A percentile compares a stretch with the other conserved stretches of the same genome.
Evolutionary conservation across 257 asterid genomes (phyloP).

Genomic region (Solanum virginianum): DNA sequence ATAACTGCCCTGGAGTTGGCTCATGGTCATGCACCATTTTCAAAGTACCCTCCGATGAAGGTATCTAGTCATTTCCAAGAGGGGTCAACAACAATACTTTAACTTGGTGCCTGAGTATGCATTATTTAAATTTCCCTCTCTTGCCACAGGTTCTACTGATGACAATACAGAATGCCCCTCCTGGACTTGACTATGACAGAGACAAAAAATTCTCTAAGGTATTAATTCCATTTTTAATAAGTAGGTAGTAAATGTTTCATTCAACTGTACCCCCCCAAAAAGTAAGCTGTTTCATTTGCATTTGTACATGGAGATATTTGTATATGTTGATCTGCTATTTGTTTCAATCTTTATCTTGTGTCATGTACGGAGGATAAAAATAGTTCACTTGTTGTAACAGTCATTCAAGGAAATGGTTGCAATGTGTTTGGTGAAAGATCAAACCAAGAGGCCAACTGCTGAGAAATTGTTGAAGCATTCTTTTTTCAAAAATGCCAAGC

Average conservation of each 20-base stretch:
- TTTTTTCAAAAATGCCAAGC: conserved; percentile 82
- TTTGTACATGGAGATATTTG: neutral
- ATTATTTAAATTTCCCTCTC: neutral
- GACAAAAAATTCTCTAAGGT: conserved; percentile 98
- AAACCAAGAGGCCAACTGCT: conserved; percentile 94
- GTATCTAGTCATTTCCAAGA: conserved; percentile 21
- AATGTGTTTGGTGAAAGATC: conserved; percentile 99
- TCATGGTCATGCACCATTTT: conserved; percentile 99
- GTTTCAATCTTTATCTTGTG: neutral
- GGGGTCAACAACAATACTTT: neutral
- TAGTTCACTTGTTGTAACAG: conserved; percentile 30
- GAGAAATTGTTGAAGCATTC: conserved; percentile 89
- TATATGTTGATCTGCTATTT: neutral
- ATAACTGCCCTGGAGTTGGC: conserved; percentile 98
- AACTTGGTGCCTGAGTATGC: neutral
- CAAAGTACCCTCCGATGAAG: conserved; percentile 99
- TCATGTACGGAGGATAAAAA: neutral
- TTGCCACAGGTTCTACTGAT: conserved; percentile 72
- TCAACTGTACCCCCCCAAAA: neutral
- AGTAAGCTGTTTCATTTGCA: neutral
- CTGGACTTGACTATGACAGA: conserved; percentile 99
- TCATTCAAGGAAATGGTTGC: conserved; percentile 99
- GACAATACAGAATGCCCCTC: conserved; percentile 99
- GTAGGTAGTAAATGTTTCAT: neutral
- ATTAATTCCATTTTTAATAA: neutral